A percentile compares a stretch with the other conserved stretches of the same genome.
Conservation (phyloP, 1,284 basidiomycete genomes). For the Cutaneotrichosporon curvatum region DNA sequence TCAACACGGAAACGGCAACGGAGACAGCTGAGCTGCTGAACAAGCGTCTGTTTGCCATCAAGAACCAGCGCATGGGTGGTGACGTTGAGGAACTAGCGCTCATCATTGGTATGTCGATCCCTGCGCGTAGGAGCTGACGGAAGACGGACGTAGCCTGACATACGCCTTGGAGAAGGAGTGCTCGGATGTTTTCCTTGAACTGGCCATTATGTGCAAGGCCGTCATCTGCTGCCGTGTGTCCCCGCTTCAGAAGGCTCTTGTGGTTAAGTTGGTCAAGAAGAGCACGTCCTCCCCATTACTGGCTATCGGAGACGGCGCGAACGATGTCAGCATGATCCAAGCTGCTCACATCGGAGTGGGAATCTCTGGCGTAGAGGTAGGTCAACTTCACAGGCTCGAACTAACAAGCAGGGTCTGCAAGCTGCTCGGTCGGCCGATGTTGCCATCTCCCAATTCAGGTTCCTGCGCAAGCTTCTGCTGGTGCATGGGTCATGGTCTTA, state of each 20-base stretch:
- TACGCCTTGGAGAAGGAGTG: constrained; percentile 91
- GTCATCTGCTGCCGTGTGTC: constrained; percentile 63
- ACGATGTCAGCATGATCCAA: constrained; percentile 58
- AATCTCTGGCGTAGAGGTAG: constrained; percentile 86
- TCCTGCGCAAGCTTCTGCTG: constrained; percentile 85
- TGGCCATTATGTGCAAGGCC: constrained; percentile 91
- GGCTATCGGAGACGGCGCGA: constrained; percentile 70
- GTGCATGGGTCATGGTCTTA: constrained; percentile 99
- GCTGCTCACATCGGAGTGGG: constrained; percentile 73
- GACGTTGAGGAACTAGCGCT: constrained; percentile 92
- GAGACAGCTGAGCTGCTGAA: constrained; percentile 83
- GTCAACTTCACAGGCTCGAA: too few species aligned
- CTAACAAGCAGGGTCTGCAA: constrained; percentile 82
- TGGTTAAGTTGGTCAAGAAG: constrained; percentile 98
- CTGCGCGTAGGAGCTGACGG: neutral
- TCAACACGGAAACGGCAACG: constrained; percentile 81
- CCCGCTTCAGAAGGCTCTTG: constrained; percentile 93
- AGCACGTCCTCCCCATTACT: constrained; percentile 84
- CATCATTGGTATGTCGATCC: constrained; percentile 65
- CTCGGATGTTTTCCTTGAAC: constrained; percentile 79
- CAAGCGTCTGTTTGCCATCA: constrained; percentile 83
- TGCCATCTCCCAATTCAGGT: constrained; percentile 97
- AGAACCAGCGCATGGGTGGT: constrained; percentile 80
- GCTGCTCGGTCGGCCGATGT: constrained; percentile 94
- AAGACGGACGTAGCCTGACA: constrained; percentile 89